These are phyloP conservation scores for Alternaria solani DNA, from an alignment of 2,329 filamentous ascomycete species.

Conservation along the genomic window DNA sequence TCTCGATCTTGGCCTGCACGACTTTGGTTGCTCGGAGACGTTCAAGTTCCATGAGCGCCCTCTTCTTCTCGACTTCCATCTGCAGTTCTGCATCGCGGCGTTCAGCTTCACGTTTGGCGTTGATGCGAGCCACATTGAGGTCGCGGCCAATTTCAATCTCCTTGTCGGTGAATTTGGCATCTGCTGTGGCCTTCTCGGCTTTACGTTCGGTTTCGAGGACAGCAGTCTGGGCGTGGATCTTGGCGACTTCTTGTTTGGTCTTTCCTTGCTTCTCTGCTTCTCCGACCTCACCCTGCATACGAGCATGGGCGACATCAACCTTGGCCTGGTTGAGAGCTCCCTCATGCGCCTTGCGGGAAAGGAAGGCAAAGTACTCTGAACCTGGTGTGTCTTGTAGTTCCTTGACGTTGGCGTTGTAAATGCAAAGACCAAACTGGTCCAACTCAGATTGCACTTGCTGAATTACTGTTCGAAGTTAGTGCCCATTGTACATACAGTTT, in stretches of 20 bases:
- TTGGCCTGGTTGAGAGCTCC: constrained; percentile 83
- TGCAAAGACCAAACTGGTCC: constrained; percentile 75
- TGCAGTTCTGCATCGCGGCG: constrained; percentile 81
- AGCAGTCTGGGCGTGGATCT: constrained; percentile 85
- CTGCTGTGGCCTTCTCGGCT: constrained; percentile 79
- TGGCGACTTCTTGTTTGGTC: constrained; percentile 85
- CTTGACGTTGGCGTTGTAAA: constrained; percentile 79
- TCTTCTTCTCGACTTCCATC: constrained; percentile 77
- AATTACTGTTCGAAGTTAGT: constrained; percentile 49
- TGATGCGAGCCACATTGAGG: constrained; percentile 77
- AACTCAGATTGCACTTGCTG: constrained; percentile 78
- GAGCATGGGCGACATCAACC: constrained; percentile 66
- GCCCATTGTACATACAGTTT: neutral
- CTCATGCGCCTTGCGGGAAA: constrained; percentile 84
- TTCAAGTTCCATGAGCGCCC: constrained; percentile 81
- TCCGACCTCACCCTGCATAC: constrained; percentile 73
- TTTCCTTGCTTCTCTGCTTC: constrained; percentile 80
- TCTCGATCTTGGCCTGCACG: constrained; percentile 75
- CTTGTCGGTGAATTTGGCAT: constrained; percentile 76
- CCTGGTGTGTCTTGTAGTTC: constrained; percentile 84
- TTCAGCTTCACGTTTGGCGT: constrained; percentile 76
- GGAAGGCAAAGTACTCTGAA: constrained; percentile 82
- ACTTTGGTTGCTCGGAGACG: constrained; percentile 79
- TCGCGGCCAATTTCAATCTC: constrained; percentile 77
- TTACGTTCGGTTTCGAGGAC: constrained; percentile 86